These are phyloP conservation scores for Fusarium secorum DNA, from an alignment of 2,329 filamentous ascomycete genomes.

Conservation along the genomic window DNA sequence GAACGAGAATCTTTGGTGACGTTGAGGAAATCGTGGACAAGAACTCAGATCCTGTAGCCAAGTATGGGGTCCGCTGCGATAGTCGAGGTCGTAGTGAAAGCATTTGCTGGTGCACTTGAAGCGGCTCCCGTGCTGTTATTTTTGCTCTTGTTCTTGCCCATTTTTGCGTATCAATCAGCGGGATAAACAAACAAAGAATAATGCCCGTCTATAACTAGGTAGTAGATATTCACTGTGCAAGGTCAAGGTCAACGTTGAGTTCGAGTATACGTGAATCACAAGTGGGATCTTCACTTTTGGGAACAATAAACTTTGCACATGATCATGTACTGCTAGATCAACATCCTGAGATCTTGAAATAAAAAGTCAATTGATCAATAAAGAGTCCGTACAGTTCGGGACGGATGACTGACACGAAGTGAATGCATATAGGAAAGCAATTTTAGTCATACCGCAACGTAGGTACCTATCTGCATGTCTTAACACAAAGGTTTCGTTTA, in stretches of 20 bases:
- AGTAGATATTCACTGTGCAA: background rate
- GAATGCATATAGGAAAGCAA: background rate
- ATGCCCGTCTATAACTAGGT: background rate
- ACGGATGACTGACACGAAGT: too few species aligned
- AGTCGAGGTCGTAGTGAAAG: background rate
- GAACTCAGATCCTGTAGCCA: background rate
- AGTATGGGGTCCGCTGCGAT: background rate
- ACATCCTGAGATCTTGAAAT: background rate
- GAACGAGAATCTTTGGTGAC: background rate
- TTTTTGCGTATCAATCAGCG: background rate
- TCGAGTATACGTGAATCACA: background rate
- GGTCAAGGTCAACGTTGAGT: background rate
- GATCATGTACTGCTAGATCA: background rate
- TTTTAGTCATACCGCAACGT: too few species aligned
- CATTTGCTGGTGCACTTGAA: background rate
- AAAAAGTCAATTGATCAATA: background rate
- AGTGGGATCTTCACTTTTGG: background rate
- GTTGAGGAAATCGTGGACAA: conserved; percentile 8
- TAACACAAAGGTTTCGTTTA: background rate
- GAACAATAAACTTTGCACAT: background rate
- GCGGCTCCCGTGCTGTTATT: background rate
- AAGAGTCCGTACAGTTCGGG: background rate
- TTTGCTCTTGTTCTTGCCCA: background rate
- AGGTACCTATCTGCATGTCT: background rate
- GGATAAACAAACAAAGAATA: too few species aligned